Evolutionary conservation across 2,329 filamentous ascomycete genomes (phyloP).

Genomic region (Hirsutella rhossiliensis): DNA sequence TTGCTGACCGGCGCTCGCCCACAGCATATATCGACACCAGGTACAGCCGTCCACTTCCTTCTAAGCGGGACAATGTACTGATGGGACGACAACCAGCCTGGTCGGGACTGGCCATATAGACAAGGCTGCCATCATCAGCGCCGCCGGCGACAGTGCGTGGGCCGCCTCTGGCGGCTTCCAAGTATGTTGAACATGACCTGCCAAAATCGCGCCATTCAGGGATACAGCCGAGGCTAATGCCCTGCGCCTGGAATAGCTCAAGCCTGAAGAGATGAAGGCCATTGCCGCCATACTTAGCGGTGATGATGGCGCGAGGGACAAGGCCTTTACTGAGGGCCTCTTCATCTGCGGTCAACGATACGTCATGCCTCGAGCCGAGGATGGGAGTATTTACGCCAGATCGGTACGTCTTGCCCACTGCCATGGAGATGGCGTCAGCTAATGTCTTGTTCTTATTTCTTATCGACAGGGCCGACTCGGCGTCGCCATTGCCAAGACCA

Average conservation of each 20-base stretch:
- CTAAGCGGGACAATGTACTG: conserved; percentile 7
- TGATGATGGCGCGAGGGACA: conserved; percentile 39
- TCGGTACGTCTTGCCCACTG: conserved; percentile 43
- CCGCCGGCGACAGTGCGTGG: conserved; percentile 71
- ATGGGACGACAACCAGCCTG: conserved; percentile 42
- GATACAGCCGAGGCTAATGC: background rate
- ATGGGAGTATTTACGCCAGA: conserved; percentile 72
- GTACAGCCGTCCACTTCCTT: conserved; percentile 19
- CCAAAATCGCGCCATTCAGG: background rate
- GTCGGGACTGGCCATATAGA: conserved; percentile 69
- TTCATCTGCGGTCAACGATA: conserved; percentile 68
- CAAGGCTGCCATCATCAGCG: conserved; percentile 75
- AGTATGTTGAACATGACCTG: conserved; percentile 35
- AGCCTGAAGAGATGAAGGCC: conserved; percentile 44
- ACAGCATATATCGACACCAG: conserved; percentile 40
- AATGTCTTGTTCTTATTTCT: background rate
- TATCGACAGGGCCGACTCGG: conserved; percentile 57
- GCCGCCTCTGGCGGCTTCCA: conserved; percentile 58
- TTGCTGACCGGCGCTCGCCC: conserved; percentile 3
- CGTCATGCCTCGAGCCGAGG: conserved; percentile 64
- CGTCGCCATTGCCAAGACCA: conserved; percentile 73
- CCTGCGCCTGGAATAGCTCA: conserved; percentile 13
- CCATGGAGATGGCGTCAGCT: background rate
- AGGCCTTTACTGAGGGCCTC: conserved; percentile 61
- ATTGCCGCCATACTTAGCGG: conserved; percentile 40